phyloP scores from a whole-genome alignment of 116 monocot genomes.

The Phalaenopsis hybrid region DNA sequence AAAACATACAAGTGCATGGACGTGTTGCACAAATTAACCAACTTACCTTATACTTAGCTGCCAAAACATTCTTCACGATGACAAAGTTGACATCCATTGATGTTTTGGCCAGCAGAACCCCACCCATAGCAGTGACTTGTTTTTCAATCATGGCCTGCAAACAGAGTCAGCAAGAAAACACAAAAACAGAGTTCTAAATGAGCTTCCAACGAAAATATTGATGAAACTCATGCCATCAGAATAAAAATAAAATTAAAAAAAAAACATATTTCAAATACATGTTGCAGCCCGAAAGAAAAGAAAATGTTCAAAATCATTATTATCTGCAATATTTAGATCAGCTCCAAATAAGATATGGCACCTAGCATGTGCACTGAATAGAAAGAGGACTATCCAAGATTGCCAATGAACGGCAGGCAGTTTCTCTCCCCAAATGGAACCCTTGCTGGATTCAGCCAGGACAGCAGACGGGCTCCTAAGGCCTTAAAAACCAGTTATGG shows the following conservation, averaged over 20 bases:
- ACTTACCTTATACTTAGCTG: slow-evolving; percentile 81
- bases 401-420: too few relatives aligned
- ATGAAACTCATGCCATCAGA: not conserved
- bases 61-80: slow-evolving; percentile 78
- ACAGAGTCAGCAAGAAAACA: slow-evolving; percentile 1
- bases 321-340: too few relatives aligned
- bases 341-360: too few relatives aligned
- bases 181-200: not conserved
- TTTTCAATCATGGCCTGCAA: slow-evolving; percentile 59
- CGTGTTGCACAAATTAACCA: not conserved
- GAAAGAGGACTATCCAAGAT: too few relatives aligned
- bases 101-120: slow-evolving; percentile 41
- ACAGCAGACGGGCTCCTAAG: too few relatives aligned
- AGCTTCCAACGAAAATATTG: not conserved
- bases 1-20: not conserved
- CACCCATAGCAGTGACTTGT: slow-evolving; percentile 84
- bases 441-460: too few relatives aligned
- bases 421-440: too few relatives aligned
- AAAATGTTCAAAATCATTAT: too few relatives aligned
- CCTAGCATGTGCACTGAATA: too few relatives aligned
- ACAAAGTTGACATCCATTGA: slow-evolving; percentile 78
- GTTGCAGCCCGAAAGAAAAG: too few relatives aligned
- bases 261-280: too few relatives aligned
- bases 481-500: too few relatives aligned
- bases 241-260: not conserved